Conservation (phyloP, 164 flowering plant species). For the Warburgia ugandensis region DNA sequence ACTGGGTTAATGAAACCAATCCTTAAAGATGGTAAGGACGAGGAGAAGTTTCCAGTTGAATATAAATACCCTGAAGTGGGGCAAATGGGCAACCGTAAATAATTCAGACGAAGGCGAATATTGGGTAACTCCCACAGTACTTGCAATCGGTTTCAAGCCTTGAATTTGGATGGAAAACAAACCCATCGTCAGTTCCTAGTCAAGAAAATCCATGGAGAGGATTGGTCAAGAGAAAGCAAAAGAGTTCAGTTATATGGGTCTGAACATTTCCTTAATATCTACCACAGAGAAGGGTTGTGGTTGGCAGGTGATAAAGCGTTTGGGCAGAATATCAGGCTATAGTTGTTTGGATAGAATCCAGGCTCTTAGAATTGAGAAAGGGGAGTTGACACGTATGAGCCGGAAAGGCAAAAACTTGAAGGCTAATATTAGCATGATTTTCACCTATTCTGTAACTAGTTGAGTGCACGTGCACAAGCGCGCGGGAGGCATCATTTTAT, state of each 20-base stretch:
- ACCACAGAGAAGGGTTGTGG: conserved; percentile 9
- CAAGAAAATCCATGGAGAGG: conserved; percentile 10
- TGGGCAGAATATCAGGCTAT: neutral
- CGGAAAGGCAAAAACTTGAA: no score
- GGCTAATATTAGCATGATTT: no score
- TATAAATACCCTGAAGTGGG: conserved; percentile 22
- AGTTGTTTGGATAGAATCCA: conserved; percentile 15
- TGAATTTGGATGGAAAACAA: conserved; percentile 19
- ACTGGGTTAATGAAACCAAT: neutral
- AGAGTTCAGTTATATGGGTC: conserved; percentile 1
- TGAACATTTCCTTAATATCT: neutral
- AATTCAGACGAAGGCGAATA: conserved; percentile 11
- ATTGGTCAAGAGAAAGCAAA: neutral
- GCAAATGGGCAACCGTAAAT: conserved; percentile 15
- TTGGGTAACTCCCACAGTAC: conserved; percentile 12
- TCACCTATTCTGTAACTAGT: no score
- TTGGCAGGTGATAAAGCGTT: conserved; percentile 8
- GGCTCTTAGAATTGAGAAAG: conserved; percentile 9
- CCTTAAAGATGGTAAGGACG: neutral
- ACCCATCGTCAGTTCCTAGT: conserved; percentile 14
- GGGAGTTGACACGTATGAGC: conserved; percentile 6
- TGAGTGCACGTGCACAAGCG: no score
- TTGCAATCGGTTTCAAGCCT: conserved; percentile 14
- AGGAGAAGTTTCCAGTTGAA: neutral
- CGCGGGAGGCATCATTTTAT: no score